A percentile compares a stretch with the other conserved stretches of the same genome.
Evolutionary conservation across 495 filamentous ascomycete genomes (phyloP).

Genomic region (Penicillium manginii): DNA sequence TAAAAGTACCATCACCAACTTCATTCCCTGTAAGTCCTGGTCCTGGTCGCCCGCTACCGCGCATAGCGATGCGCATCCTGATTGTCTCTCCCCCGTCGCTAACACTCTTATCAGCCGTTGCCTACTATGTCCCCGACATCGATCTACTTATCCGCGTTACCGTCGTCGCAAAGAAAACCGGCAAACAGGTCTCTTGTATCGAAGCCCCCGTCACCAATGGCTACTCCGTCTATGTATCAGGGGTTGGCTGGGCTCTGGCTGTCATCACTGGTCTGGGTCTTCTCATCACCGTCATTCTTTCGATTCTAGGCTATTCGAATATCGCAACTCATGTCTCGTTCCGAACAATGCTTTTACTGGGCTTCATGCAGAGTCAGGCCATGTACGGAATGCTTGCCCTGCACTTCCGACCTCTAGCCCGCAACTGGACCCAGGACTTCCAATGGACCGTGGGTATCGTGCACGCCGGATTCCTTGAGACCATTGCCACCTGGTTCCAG

Average conservation of each 20-base stretch:
- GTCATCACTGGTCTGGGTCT: slow-evolving; percentile 82
- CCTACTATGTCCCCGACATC: slow-evolving; percentile 87
- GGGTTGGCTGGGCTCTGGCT: slow-evolving; percentile 85
- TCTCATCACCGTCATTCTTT: slow-evolving; percentile 75
- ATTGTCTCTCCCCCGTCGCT: not conserved
- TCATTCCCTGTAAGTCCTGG: slow-evolving; percentile 66
- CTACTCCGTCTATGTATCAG: slow-evolving; percentile 86
- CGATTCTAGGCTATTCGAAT: slow-evolving; percentile 84
- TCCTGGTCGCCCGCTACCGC: not conserved
- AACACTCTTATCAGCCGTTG: slow-evolving; percentile 54
- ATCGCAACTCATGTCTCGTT: slow-evolving; percentile 93
- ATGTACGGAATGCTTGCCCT: slow-evolving; percentile 85
- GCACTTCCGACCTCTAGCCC: slow-evolving; percentile 81
- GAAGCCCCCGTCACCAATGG: slow-evolving; percentile 88
- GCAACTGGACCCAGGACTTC: slow-evolving; percentile 96
- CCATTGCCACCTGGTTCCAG: slow-evolving; percentile 93
- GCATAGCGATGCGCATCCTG: not conserved
- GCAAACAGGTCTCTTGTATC: slow-evolving; percentile 74
- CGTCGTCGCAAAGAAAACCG: slow-evolving; percentile 66
- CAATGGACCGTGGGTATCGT: slow-evolving; percentile 98
- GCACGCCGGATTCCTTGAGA: slow-evolving; percentile 77
- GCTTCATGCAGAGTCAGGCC: slow-evolving; percentile 94
- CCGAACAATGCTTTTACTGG: slow-evolving; percentile 89
- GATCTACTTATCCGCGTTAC: slow-evolving; percentile 80
- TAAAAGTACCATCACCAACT: slow-evolving; percentile 47